phyloP scores from a whole-genome alignment of 2,329 filamentous ascomycete species.

The Penicillium hordei region DNA sequence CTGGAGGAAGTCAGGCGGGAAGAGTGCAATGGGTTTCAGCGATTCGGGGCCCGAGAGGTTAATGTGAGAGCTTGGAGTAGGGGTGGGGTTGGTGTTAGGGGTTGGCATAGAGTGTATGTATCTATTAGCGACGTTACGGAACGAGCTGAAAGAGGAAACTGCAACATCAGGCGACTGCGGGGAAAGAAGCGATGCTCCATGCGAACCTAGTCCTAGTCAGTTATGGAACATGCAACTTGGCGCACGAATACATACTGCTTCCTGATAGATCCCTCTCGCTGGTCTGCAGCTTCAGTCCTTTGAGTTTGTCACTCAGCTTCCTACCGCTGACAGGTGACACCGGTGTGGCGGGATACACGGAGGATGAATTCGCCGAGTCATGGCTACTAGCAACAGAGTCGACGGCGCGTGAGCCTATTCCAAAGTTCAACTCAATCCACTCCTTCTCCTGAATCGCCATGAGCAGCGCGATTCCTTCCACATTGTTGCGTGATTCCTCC shows the following conservation, averaged over 20 bases:
- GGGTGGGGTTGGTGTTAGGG: slow-evolving; percentile 28
- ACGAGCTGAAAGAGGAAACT: slow-evolving; percentile 61
- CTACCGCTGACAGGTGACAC: slow-evolving; percentile 64
- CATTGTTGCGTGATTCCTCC: slow-evolving; percentile 68
- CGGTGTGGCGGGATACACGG: slow-evolving; percentile 53
- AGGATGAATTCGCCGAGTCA: slow-evolving; percentile 23
- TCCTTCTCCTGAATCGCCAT: slow-evolving; percentile 81
- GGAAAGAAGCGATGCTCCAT: too few relatives aligned
- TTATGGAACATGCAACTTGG: too few relatives aligned
- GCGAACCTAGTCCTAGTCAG: too few relatives aligned
- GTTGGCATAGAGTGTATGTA: slow-evolving; percentile 18
- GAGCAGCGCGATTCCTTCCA: slow-evolving; percentile 77
- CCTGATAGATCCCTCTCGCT: too few relatives aligned
- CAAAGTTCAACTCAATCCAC: slow-evolving; percentile 84
- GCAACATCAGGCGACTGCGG: slow-evolving; percentile 64
- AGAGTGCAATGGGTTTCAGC: slow-evolving; percentile 36
- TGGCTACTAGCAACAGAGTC: slow-evolving; percentile 32
- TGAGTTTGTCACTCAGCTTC: slow-evolving; percentile 74
- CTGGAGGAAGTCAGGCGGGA: too few relatives aligned
- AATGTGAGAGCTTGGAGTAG: slow-evolving; percentile 15
- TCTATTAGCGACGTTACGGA: slow-evolving; percentile 48
- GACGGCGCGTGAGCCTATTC: slow-evolving; percentile 51
- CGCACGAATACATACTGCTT: too few relatives aligned
- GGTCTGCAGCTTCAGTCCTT: slow-evolving; percentile 74
- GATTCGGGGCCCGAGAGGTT: slow-evolving; percentile 18